phyloP scores from a whole-genome alignment of 768 basidiomycete species.

The Tylopilus sp. region DNA sequence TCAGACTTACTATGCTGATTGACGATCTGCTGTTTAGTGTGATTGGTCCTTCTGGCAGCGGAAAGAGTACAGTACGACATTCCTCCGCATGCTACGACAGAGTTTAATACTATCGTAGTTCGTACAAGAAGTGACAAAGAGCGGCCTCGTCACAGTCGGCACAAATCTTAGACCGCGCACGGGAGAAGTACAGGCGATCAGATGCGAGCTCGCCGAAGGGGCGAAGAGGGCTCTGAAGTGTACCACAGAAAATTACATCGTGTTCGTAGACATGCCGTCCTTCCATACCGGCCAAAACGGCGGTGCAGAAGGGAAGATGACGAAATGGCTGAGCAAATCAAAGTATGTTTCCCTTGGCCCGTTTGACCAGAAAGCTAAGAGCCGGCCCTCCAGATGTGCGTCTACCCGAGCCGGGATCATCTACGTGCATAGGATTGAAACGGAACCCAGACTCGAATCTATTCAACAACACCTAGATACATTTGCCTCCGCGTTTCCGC shows the following conservation, averaged over 20 bases:
- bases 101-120: slow-evolving; percentile 14
- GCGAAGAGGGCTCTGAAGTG: not conserved
- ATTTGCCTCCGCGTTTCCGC: slow-evolving; percentile 9
- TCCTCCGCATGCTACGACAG: no score
- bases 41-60: no score
- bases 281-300: slow-evolving; percentile 2
- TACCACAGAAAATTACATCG: slow-evolving; percentile 1
- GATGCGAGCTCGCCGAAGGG: not conserved
- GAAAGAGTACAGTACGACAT: no score
- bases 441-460: accelerated
- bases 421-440: slow-evolving; percentile 15
- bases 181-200: slow-evolving; percentile 7
- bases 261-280: slow-evolving; percentile 24
- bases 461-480: slow-evolving; percentile 6
- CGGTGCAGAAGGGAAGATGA: not conserved
- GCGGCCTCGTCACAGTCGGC: not conserved
- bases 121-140: not conserved
- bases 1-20: not conserved
- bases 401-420: slow-evolving; percentile 10
- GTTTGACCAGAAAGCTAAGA: not conserved
- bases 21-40: no score
- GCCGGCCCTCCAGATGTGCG: not conserved
- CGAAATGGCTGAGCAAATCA: slow-evolving; percentile 6
- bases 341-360: not conserved
- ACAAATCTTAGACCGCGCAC: not conserved